Evolutionary conservation across 2,329 filamentous ascomycete genomes (phyloP), one percentile per base, ranked within the genome.

Genomic region (Fonsecaea multimorphosa): DNA sequence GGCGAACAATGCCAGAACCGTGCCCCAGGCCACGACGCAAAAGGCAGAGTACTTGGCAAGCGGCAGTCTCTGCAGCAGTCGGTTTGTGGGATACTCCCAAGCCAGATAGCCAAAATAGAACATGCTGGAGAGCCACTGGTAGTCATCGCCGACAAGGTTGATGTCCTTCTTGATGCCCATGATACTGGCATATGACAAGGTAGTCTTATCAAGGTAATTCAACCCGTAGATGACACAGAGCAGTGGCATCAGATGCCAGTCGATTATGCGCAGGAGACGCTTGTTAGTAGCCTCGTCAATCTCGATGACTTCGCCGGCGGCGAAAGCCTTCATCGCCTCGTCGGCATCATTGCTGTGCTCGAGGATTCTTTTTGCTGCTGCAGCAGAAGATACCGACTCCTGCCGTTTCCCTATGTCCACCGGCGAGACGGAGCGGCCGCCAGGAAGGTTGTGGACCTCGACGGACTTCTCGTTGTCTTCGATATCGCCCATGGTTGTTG

Each of bases 41-140:
- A 84, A 81, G 0, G 86, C 86, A 1, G 85, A 88, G 75, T 89
- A 90, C 73, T 90, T 90, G 0, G 86, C 88, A 6, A 90, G 76
- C 0, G 88, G 88, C 1, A 90, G 76, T 1, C 83, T 79, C 74
- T 90, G 88, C 12, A 91, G 80, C 31, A 91, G 80, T 12, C 85
- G 83, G 72, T 84, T 88, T 1, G 87, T 89, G 0, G 88, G 88
- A 74, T 87, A 90, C 73, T 90, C 88, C 83, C 83, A 89, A 1
- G 82, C 84, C 16, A 82, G 73, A 66, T 82, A 82, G 0, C 80
- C 80, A 80, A 72, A 68, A 46, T 74, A 73, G 46, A 73, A 65
- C 36, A 68, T 72, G 55, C 29, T 58, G 1, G 79, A 80, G 14
- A 86, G 76, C 83, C 83, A 85, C 73, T 83, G 79, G 68, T 84